A percentile compares a stretch with the other conserved stretches of the same genome.
phyloP scores from a whole-genome alignment of 2,329 filamentous ascomycete species.

The Didymella glomerata region DNA sequence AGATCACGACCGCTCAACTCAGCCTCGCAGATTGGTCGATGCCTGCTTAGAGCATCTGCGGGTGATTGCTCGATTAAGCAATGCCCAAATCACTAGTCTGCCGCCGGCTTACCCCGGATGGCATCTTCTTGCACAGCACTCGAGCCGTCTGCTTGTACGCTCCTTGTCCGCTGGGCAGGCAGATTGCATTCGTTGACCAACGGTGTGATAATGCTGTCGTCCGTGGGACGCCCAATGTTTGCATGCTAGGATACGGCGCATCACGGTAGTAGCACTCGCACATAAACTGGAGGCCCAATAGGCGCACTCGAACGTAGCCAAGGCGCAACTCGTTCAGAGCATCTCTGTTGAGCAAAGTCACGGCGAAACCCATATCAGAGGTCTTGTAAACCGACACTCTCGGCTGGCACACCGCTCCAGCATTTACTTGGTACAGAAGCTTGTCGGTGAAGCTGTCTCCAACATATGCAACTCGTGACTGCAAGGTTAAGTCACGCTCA shows the following conservation, averaged over 20 bases:
- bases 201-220: not conserved
- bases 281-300: not conserved
- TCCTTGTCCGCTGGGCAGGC: slow-evolving; percentile 20
- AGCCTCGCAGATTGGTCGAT: slow-evolving; percentile 34
- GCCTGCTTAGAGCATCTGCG: too few relatives aligned
- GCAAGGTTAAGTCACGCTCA: slow-evolving; percentile 18
- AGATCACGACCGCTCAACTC: slow-evolving; percentile 28
- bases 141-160: not conserved
- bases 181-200: not conserved
- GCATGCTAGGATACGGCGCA: not conserved
- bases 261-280: not conserved
- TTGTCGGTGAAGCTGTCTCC: slow-evolving; percentile 7
- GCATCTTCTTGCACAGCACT: slow-evolving; percentile 6
- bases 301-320: not conserved
- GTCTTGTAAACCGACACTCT: not conserved
- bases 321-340: not conserved
- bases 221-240: not conserved
- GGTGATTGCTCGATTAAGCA: slow-evolving; percentile 7
- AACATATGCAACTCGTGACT: slow-evolving; percentile 5
- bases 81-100: slow-evolving; percentile 12
- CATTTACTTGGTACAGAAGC: not conserved
- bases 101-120: slow-evolving; percentile 24
- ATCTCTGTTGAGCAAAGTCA: not conserved
- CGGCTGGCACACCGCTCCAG: not conserved
- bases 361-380: not conserved